phyloP scores from a whole-genome alignment of 1,284 basidiomycete species.

The Malassezia cuniculi region DNA sequence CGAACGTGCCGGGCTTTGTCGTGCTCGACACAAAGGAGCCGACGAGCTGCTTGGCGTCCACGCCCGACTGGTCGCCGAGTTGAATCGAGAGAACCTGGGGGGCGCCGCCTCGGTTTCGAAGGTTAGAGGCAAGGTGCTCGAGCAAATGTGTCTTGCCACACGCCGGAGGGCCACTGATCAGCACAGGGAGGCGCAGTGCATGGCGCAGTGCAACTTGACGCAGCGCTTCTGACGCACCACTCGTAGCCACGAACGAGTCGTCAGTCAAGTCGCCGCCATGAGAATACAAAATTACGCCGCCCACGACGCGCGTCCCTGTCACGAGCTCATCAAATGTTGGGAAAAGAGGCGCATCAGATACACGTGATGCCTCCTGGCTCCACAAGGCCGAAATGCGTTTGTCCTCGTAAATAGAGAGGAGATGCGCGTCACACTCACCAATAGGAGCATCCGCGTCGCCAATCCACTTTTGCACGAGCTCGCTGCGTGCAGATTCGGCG shows the following conservation, averaged over 20 bases:
- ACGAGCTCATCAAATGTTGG: constrained; percentile 10
- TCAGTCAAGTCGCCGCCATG: background rate
- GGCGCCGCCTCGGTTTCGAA: constrained; percentile 48
- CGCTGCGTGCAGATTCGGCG: constrained; percentile 15
- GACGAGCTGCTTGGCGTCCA: constrained; percentile 84
- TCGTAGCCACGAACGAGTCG: constrained; percentile 54
- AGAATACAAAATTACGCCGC: constrained; percentile 25
- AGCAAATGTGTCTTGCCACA: constrained; percentile 79
- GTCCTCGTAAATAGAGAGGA: constrained; percentile 7
- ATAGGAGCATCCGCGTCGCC: constrained; percentile 5
- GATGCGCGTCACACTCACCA: background rate
- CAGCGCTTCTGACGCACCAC: constrained; percentile 54
- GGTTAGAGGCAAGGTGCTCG: constrained; percentile 59
- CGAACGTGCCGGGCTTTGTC: constrained; percentile 72
- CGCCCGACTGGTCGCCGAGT: constrained; percentile 52
- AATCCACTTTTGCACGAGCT: constrained; percentile 19
- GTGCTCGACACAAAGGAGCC: constrained; percentile 87
- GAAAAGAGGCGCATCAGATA: background rate
- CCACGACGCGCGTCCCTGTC: constrained; percentile 15
- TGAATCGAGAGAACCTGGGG: constrained; percentile 69
- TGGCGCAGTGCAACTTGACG: constrained; percentile 56
- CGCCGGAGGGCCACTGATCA: constrained; percentile 75
- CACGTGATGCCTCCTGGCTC: background rate
- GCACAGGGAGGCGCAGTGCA: constrained; percentile 60
- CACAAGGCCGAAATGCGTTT: constrained; percentile 7